phyloP scores from a whole-genome alignment of 2,329 filamentous ascomycete genomes.

The Diaporthe citriasiana region DNA sequence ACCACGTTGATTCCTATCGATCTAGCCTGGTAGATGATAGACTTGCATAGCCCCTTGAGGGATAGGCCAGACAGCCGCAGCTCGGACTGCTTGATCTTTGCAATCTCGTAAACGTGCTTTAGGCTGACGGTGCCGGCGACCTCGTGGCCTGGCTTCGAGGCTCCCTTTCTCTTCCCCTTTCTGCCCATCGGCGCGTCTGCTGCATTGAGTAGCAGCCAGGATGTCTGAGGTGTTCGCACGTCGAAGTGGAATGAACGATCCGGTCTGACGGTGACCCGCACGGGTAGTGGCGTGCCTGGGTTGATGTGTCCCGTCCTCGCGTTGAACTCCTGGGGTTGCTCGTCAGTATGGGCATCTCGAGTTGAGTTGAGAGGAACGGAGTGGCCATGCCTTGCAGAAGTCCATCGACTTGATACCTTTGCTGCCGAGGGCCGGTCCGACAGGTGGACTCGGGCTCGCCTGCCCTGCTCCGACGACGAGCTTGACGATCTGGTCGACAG shows the following conservation, averaged over 20 bases:
- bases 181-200: conserved; percentile 79
- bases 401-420: conserved; percentile 99
- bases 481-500: conserved; percentile 86
- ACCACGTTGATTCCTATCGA: conserved; percentile 81
- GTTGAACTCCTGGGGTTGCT: conserved; percentile 85
- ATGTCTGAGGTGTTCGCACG: conserved; percentile 92
- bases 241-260: conserved; percentile 96
- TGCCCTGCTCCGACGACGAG: conserved; percentile 97
- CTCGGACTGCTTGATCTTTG: conserved; percentile 92
- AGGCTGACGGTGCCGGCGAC: conserved; percentile 87
- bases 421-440: conserved; percentile 94
- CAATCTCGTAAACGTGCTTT: conserved; percentile 98
- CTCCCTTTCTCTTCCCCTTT: conserved; percentile 84
- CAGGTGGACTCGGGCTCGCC: conserved; percentile 93
- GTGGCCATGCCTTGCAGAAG: conserved; percentile 87
- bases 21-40: conserved; percentile 81
- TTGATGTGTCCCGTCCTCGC: conserved; percentile 89
- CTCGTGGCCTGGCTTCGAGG: conserved; percentile 80
- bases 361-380: conserved; percentile 44
- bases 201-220: conserved; percentile 88
- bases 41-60: conserved; percentile 79
- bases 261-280: conserved; percentile 90
- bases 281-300: conserved; percentile 87
- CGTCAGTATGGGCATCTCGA: conserved; percentile 40
- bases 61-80: conserved; percentile 79